Percentiles rank a stretch among this genome's conserved stretches.
These are phyloP conservation scores for Fusarium vanettenii DNA, from an alignment of 2,329 filamentous ascomycete genomes.

Conservation along the genomic window DNA sequence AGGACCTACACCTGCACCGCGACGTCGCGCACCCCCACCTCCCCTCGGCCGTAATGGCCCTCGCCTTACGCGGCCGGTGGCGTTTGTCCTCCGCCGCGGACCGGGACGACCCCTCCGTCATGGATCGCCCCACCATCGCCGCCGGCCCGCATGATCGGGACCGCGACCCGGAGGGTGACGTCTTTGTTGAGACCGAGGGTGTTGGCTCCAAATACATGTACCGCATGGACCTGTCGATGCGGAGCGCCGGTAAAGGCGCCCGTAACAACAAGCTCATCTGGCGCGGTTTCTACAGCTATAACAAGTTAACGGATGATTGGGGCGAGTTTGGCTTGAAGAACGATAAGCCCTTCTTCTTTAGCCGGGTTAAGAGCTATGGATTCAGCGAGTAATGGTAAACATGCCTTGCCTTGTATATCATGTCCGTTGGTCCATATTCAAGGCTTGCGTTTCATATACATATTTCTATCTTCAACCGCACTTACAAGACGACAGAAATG, in stretches of 20 bases:
- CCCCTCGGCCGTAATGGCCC: constrained; percentile 70
- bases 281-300: constrained; percentile 93
- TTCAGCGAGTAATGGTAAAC: constrained; percentile 49
- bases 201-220: constrained; percentile 83
- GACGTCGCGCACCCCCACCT: constrained; percentile 45
- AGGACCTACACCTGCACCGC: constrained; percentile 68
- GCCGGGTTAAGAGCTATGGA: constrained; percentile 73
- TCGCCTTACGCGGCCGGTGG: constrained; percentile 71
- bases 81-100: constrained; percentile 56
- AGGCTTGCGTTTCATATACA: background rate
- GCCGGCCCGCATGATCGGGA: constrained; percentile 32
- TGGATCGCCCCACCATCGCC: constrained; percentile 8
- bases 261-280: constrained; percentile 90
- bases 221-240: constrained; percentile 80
- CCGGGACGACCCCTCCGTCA: constrained; percentile 37
- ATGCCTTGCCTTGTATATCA: background rate
- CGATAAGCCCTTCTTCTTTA: constrained; percentile 75
- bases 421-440: background rate
- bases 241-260: constrained; percentile 69
- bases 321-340: constrained; percentile 78
- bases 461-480: background rate
- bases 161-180: constrained; percentile 67
- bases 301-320: constrained; percentile 90
- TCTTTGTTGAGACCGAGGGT: constrained; percentile 90
- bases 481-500: background rate